These are phyloP conservation scores for Hygrophorus russula DNA, from an alignment of 768 basidiomycete genomes.

Conservation along the genomic window DNA sequence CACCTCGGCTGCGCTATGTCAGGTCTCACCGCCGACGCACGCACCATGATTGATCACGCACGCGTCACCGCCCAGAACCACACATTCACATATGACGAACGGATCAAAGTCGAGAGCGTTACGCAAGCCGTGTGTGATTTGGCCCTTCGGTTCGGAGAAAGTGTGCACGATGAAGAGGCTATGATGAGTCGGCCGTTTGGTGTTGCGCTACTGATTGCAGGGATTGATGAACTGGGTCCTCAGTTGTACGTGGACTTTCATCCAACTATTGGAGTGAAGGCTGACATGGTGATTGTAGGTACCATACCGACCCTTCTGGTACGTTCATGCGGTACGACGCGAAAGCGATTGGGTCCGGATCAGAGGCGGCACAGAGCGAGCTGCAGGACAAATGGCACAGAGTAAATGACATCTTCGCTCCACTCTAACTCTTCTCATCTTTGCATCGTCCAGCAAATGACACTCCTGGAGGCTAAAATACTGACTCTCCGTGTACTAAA, in stretches of 20 bases:
- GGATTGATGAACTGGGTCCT: slow-evolving; percentile 90
- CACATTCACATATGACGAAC: slow-evolving; percentile 92
- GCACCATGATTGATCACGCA: slow-evolving; percentile 99
- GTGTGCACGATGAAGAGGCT: slow-evolving; percentile 96
- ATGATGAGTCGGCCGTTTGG: slow-evolving; percentile 99
- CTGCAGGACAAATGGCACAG: slow-evolving; percentile 96
- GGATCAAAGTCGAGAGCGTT: slow-evolving; percentile 93
- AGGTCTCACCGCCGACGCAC: slow-evolving; percentile 91
- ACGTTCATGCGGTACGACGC: slow-evolving; percentile 96
- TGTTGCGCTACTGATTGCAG: slow-evolving; percentile 95
- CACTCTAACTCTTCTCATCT: background rate
- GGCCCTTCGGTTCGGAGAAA: slow-evolving; percentile 94
- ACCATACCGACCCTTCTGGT: slow-evolving; percentile 96
- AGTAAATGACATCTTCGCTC: slow-evolving; percentile 29
- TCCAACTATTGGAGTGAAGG: slow-evolving; percentile 1
- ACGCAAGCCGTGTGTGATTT: slow-evolving; percentile 98
- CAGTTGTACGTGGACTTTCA: slow-evolving; percentile 65
- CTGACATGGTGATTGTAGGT: slow-evolving; percentile 35
- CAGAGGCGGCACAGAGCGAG: slow-evolving; percentile 94
- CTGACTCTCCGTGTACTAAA: slow-evolving; percentile 85
- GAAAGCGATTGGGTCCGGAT: slow-evolving; percentile 97
- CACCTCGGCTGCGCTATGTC: slow-evolving; percentile 99
- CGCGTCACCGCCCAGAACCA: slow-evolving; percentile 95
- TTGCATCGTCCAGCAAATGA: slow-evolving; percentile 61
- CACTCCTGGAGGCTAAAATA: slow-evolving; percentile 76